Evolutionary conservation across 2,329 filamentous ascomycete genomes (phyloP).

Genomic region (Phaeomoniella chlamydospora): DNA sequence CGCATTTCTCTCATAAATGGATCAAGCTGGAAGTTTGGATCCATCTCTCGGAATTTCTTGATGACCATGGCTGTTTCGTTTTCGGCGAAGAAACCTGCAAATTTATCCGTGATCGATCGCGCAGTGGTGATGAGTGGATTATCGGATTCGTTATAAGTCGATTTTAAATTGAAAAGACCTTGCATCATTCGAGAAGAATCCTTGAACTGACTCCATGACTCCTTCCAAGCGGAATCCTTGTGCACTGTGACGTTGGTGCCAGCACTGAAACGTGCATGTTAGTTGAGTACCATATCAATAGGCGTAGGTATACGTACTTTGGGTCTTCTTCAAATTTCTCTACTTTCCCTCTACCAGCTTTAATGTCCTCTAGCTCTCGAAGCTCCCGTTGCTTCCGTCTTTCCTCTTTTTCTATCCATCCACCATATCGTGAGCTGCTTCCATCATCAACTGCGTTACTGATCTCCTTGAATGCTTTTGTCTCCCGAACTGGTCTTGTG

Average conservation of each 20-base stretch:
- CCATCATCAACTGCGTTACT: constrained; percentile 96
- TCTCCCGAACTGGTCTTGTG: constrained; percentile 87
- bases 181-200: constrained; percentile 83
- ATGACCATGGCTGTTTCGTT: constrained; percentile 97
- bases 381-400: constrained; percentile 63
- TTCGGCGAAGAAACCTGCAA: constrained; percentile 93
- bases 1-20: constrained; percentile 89
- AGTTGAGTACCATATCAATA: constrained; percentile 12
- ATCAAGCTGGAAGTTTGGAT: constrained; percentile 87
- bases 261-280: constrained; percentile 45
- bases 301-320: constrained; percentile 46
- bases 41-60: constrained; percentile 94
- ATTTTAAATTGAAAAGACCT: constrained; percentile 72
- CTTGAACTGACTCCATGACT: constrained; percentile 93
- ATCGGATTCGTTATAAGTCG: constrained; percentile 87
- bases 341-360: constrained; percentile 32
- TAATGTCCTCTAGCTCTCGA: constrained; percentile 48
- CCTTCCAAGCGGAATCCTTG: constrained; percentile 95
- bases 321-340: constrained; percentile 70
- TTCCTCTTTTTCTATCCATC: constrained; percentile 95
- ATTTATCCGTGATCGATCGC: constrained; percentile 80
- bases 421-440: constrained; percentile 87
- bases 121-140: constrained; percentile 90
- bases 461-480: constrained; percentile 82
- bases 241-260: constrained; percentile 90